Percentiles rank a stretch among this genome's conserved stretches.
phyloP scores from a whole-genome alignment of 73 alveolate genomes.

The Tetrahymena malaccensis region DNA sequence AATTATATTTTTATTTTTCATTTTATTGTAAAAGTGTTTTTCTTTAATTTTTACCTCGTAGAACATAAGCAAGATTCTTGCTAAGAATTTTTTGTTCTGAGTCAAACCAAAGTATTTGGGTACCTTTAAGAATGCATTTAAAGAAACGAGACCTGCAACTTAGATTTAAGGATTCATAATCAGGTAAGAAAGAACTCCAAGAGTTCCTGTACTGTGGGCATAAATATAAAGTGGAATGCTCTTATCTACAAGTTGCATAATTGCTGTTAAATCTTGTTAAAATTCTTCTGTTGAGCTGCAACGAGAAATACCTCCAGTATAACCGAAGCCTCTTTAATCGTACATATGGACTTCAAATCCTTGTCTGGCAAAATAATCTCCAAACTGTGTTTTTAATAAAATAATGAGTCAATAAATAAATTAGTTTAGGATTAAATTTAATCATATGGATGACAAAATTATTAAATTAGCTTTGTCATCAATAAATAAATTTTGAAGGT shows the following conservation, averaged over 20 bases:
- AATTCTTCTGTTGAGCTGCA: not conserved
- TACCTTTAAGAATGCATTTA: not conserved
- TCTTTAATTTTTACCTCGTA: not conserved
- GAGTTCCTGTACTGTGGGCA: not conserved
- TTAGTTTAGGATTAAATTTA: not conserved
- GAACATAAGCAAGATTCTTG: not conserved
- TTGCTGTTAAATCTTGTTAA: not conserved
- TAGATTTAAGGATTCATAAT: not conserved
- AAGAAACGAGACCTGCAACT: not conserved
- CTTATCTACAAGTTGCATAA: not conserved
- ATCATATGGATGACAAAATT: not conserved
- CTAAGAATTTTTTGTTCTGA: not conserved
- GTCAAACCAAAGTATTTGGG: not conserved
- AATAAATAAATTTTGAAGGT: too few relatives aligned
- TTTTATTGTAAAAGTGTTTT: too few relatives aligned
- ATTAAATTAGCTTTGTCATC: not conserved
- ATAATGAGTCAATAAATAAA: not conserved
- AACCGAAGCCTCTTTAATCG: not conserved
- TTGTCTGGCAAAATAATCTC: not conserved
- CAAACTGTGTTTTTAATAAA: not conserved
- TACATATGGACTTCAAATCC: not conserved
- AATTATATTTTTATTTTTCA: not conserved
- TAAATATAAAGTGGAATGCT: not conserved
- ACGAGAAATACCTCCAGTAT: not conserved
- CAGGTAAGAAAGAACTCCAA: not conserved